Percentiles rank a stretch among this genome's conserved stretches.
phyloP scores from a whole-genome alignment of 306 rosid species.

The Hippophae rhamnoides region DNA sequence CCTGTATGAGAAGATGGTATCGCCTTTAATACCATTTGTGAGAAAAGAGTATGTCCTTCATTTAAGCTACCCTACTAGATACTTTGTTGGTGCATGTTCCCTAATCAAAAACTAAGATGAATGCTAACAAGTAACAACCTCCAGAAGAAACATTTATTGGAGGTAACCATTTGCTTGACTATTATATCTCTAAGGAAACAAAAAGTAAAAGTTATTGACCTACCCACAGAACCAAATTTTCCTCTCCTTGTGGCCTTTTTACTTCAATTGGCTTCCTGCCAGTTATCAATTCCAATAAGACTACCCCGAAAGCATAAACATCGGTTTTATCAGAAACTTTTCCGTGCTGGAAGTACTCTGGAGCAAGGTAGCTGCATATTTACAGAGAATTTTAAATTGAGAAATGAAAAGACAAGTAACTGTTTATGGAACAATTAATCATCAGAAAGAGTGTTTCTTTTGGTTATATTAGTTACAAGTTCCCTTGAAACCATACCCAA shows the following conservation, averaged over 20 bases:
- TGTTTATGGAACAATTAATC: background rate
- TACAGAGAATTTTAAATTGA: background rate
- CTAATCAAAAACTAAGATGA: too few relatives aligned
- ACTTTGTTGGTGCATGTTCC: too few relatives aligned
- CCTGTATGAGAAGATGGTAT: too few relatives aligned
- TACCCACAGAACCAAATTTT: slow-evolving; percentile 92
- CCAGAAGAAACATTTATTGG: too few relatives aligned
- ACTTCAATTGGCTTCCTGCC: slow-evolving; percentile 90
- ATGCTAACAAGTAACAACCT: too few relatives aligned
- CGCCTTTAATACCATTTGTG: too few relatives aligned
- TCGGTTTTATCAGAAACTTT: slow-evolving; percentile 92
- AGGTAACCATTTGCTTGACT: slow-evolving; percentile 8
- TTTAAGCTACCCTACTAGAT: too few relatives aligned
- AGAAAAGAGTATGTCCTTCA: too few relatives aligned
- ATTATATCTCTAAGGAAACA: slow-evolving; percentile 3
- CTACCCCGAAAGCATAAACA: slow-evolving; percentile 90
- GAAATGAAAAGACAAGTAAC: background rate
- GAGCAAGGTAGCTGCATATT: slow-evolving; percentile 71
- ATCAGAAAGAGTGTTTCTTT: background rate
- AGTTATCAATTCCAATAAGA: slow-evolving; percentile 82
- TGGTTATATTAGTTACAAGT: background rate
- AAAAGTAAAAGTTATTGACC: slow-evolving; percentile 20
- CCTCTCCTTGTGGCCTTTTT: slow-evolving; percentile 65
- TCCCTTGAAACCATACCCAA: slow-evolving; percentile 50
- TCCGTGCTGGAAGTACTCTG: slow-evolving; percentile 97